Evolutionary conservation across 331 rosid genomes (phyloP).

Genomic region (Prunus yedoensis): DNA sequence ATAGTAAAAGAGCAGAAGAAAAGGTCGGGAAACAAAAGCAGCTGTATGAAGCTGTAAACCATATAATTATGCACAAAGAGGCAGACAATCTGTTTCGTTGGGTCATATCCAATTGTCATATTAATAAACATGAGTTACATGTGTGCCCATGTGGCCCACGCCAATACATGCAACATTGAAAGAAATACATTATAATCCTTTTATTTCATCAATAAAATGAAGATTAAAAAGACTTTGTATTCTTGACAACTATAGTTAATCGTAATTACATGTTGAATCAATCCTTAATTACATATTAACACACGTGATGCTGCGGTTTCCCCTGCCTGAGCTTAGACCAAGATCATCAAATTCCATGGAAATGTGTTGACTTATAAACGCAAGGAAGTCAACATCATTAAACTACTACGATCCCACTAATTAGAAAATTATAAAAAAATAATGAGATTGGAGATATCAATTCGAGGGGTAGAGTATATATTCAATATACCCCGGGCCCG

Average conservation of each 20-base stretch:
- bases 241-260: too few species aligned
- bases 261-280: not conserved
- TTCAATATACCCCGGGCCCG: too few species aligned
- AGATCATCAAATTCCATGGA: not conserved
- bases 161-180: not conserved
- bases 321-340: not conserved
- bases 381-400: not conserved
- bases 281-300: not conserved
- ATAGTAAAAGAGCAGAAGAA: not conserved
- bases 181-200: not conserved
- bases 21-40: conserved; percentile 5
- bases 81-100: conserved; percentile 5
- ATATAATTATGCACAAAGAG: conserved; percentile 5
- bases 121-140: not conserved
- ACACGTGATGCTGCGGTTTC: not conserved
- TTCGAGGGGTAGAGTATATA: too few species aligned
- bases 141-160: conserved; percentile 21
- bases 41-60: conserved; percentile 31
- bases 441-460: not conserved
- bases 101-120: conserved; percentile 15
- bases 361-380: not conserved
- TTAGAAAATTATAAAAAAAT: not conserved
- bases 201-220: not conserved
- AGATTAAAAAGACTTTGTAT: too few species aligned
- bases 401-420: not conserved